phyloP scores from a whole-genome alignment of 805 yeast genomes.

The Candida glaebosa region DNA sequence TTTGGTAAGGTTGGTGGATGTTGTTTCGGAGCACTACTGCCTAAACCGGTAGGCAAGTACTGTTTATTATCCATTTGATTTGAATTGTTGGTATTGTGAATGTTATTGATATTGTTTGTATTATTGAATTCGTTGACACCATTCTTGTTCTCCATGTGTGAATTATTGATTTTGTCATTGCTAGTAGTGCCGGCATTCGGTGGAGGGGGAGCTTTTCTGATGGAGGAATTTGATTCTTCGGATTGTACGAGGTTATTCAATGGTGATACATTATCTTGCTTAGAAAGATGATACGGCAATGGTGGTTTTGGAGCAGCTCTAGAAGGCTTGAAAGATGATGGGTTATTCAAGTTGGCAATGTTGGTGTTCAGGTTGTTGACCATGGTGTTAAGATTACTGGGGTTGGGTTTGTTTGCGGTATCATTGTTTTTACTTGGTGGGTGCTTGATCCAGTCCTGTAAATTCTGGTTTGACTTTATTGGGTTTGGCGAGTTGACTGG shows the following conservation, averaged over 20 bases:
- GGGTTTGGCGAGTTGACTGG: constrained; percentile 22
- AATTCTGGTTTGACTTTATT: constrained; percentile 17
- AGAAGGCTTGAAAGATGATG: constrained; percentile 26
- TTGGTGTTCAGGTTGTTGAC: constrained; percentile 2
- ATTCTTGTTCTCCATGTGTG: constrained; percentile 4
- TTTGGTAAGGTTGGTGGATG: constrained; percentile 29
- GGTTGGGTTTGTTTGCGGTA: background rate
- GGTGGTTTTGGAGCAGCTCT: constrained; percentile 45
- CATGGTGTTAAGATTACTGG: background rate
- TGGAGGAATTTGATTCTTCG: constrained; percentile 32
- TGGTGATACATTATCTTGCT: constrained; percentile 26
- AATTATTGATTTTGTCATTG: constrained; percentile 1
- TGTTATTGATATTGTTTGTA: constrained; percentile 6
- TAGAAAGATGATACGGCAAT: constrained; percentile 34
- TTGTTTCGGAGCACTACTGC: constrained; percentile 25
- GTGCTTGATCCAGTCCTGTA: constrained; percentile 43
- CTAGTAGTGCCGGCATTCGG: constrained; percentile 22
- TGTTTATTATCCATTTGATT: constrained; percentile 2
- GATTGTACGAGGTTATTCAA: constrained; percentile 29
- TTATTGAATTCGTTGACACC: too few relatives aligned
- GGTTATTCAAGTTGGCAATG: constrained; percentile 3
- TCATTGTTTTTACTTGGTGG: constrained; percentile 13
- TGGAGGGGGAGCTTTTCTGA: constrained; percentile 57
- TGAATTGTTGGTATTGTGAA: constrained; percentile 1
- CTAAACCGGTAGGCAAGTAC: constrained; percentile 20